phyloP scores from a whole-genome alignment of 441 rosid species.

The Pelargonium australe region DNA sequence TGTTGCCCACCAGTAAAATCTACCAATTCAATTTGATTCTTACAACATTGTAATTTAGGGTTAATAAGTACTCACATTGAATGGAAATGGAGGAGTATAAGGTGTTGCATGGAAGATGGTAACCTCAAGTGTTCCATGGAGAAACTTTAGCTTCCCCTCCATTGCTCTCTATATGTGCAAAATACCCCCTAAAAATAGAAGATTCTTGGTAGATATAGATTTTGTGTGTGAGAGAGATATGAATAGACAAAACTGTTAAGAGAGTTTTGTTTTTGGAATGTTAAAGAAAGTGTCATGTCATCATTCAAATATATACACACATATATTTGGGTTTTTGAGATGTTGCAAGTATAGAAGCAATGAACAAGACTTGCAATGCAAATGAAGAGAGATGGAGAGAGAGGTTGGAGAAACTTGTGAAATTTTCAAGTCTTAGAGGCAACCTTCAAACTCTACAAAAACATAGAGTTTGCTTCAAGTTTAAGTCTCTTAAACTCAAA shows the following conservation, averaged over 20 bases:
- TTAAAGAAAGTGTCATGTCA: slow-evolving; percentile 5
- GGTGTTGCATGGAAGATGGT: slow-evolving; percentile 76
- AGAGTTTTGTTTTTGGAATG: slow-evolving; percentile 14
- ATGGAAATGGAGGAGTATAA: slow-evolving; percentile 48
- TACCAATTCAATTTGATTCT: no score
- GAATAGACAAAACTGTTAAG: not conserved
- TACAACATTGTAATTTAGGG: no score
- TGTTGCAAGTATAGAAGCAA: slow-evolving; percentile 24
- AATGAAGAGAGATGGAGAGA: slow-evolving; percentile 10
- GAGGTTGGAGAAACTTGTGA: slow-evolving; percentile 42
- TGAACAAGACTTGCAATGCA: slow-evolving; percentile 30
- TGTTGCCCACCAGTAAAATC: no score
- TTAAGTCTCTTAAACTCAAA: slow-evolving; percentile 29
- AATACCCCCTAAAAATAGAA: not conserved
- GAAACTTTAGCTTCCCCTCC: slow-evolving; percentile 42
- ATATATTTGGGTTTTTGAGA: slow-evolving; percentile 21
- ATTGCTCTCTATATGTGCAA: slow-evolving; percentile 21
- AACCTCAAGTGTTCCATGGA: slow-evolving; percentile 87
- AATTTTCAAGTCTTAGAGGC: slow-evolving; percentile 43
- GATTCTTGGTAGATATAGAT: no score
- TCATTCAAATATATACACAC: slow-evolving; percentile 9
- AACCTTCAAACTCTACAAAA: slow-evolving; percentile 27
- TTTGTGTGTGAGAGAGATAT: not conserved
- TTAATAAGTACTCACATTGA: slow-evolving; percentile 43
- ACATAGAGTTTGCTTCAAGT: slow-evolving; percentile 39